These are phyloP conservation scores for Barnettozyma vustinii DNA, from an alignment of 805 yeast genomes.

Conservation along the genomic window DNA sequence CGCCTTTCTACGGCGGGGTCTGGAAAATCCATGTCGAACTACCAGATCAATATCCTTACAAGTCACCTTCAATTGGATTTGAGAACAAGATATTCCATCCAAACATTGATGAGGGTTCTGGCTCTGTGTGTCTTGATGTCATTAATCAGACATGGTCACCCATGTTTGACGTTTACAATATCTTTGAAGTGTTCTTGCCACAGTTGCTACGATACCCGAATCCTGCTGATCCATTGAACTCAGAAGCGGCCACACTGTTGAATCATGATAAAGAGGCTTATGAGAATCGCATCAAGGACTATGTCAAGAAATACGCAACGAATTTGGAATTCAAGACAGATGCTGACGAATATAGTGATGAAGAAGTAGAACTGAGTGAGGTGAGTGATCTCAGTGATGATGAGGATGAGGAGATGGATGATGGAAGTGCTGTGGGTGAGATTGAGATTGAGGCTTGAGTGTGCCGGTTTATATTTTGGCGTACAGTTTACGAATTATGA, in stretches of 20 bases:
- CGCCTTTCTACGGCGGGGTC: constrained; percentile 85
- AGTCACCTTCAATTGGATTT: constrained; percentile 94
- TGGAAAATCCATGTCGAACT: constrained; percentile 92
- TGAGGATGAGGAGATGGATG: constrained; percentile 19
- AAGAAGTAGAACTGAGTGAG: constrained; percentile 28
- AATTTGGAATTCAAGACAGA: constrained; percentile 37
- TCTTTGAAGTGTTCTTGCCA: constrained; percentile 90
- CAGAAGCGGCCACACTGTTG: constrained; percentile 81
- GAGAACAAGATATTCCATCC: constrained; percentile 91
- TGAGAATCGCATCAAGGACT: constrained; percentile 61
- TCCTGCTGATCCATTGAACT: constrained; percentile 89
- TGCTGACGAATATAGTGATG: constrained; percentile 43
- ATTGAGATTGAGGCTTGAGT: constrained; percentile 3
- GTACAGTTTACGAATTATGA: not conserved
- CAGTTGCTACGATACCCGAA: constrained; percentile 89
- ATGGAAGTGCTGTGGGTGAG: constrained; percentile 19
- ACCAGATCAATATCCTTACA: constrained; percentile 93
- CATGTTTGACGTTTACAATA: constrained; percentile 86
- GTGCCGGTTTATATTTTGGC: not conserved
- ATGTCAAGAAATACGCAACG: constrained; percentile 67
- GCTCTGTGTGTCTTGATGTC: constrained; percentile 92
- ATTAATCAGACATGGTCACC: constrained; percentile 98
- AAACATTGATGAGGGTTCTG: constrained; percentile 84
- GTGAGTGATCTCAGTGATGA: constrained; percentile 22
- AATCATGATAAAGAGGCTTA: constrained; percentile 63